Evolutionary conservation across 2,329 filamentous ascomycete species (phyloP).

Genomic region (Fusarium brachygibbosum): DNA sequence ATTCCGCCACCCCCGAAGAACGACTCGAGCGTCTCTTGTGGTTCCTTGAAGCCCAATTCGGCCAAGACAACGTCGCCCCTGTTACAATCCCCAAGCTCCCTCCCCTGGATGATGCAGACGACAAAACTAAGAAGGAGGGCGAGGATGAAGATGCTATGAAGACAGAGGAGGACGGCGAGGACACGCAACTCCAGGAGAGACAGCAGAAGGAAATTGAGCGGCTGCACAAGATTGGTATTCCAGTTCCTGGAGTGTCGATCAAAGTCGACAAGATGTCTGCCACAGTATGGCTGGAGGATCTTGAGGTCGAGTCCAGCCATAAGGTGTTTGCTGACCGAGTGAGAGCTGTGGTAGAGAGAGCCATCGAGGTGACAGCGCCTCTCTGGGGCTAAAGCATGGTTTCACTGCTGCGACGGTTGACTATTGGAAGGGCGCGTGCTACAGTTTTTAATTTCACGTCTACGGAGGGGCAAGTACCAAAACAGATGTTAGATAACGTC

Average conservation of each 20-base stretch:
- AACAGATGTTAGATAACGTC: neutral
- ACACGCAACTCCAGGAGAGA: conserved; percentile 65
- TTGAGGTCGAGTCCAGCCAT: conserved; percentile 89
- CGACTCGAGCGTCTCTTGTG: conserved; percentile 88
- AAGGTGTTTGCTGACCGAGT: conserved; percentile 86
- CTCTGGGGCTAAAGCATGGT: conserved; percentile 67
- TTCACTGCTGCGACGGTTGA: neutral
- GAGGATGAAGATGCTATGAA: conserved; percentile 57
- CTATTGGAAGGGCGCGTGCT: neutral
- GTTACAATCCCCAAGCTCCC: conserved; percentile 75
- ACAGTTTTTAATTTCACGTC: neutral
- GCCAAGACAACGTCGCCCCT: conserved; percentile 82
- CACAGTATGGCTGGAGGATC: conserved; percentile 89
- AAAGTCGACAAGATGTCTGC: conserved; percentile 89
- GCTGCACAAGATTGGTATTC: conserved; percentile 86
- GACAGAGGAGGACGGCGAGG: conserved; percentile 54
- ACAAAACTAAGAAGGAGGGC: conserved; percentile 52
- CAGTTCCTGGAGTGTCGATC: conserved; percentile 89
- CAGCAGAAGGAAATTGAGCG: conserved; percentile 80
- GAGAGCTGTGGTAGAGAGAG: conserved; percentile 88
- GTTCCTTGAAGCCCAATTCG: conserved; percentile 98
- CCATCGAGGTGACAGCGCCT: conserved; percentile 86
- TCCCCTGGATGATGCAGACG: conserved; percentile 54
- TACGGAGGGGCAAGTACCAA: neutral
- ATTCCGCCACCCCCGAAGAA: conserved; percentile 77